Percentiles rank a stretch among this genome's conserved stretches.
Conservation (phyloP, 1,284 basidiomycete genomes). For the Cryptococcus sp. region DNA sequence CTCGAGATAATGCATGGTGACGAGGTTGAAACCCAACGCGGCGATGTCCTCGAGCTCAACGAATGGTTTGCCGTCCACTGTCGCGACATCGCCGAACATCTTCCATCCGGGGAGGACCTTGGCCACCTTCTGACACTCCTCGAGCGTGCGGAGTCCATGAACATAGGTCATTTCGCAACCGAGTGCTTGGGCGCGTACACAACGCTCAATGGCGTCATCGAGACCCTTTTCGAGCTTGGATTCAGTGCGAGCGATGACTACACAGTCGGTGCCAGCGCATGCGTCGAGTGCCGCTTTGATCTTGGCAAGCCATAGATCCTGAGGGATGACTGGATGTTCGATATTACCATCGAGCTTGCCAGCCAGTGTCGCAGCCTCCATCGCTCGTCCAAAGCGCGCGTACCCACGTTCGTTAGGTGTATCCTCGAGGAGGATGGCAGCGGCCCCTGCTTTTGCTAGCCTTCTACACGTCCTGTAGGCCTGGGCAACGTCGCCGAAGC, state of each 20-base stretch:
- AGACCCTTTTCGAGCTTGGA: slow-evolving; percentile 14
- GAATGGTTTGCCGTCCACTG: slow-evolving; percentile 14
- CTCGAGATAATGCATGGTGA: slow-evolving; percentile 15
- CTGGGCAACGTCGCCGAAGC: slow-evolving; percentile 14
- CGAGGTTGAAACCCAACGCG: slow-evolving; percentile 14
- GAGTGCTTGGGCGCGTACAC: slow-evolving; percentile 13
- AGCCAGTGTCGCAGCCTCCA: slow-evolving; percentile 9
- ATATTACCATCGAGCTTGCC: slow-evolving; percentile 12
- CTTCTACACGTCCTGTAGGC: slow-evolving; percentile 14
- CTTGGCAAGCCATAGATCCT: slow-evolving; percentile 10
- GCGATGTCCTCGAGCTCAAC: slow-evolving; percentile 17
- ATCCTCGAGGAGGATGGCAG: slow-evolving; percentile 7
- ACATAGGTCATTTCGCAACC: slow-evolving; percentile 16
- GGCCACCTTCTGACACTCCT: slow-evolving; percentile 13
- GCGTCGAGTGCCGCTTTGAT: slow-evolving; percentile 8
- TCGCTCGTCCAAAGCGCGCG: slow-evolving; percentile 10
- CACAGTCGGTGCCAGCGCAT: slow-evolving; percentile 7
- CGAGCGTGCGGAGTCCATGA: slow-evolving; percentile 15
- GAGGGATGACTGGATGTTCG: slow-evolving; percentile 6
- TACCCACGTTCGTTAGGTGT: slow-evolving; percentile 10
- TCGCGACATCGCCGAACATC: slow-evolving; percentile 16
- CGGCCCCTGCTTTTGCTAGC: slow-evolving; percentile 14
- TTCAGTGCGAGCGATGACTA: slow-evolving; percentile 10
- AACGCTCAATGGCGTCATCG: slow-evolving; percentile 15
- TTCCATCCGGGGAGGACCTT: slow-evolving; percentile 16